Base-by-base conservation (phyloP, 2,329 filamentous ascomycete species). In the Sporothrix humicola region DNA sequence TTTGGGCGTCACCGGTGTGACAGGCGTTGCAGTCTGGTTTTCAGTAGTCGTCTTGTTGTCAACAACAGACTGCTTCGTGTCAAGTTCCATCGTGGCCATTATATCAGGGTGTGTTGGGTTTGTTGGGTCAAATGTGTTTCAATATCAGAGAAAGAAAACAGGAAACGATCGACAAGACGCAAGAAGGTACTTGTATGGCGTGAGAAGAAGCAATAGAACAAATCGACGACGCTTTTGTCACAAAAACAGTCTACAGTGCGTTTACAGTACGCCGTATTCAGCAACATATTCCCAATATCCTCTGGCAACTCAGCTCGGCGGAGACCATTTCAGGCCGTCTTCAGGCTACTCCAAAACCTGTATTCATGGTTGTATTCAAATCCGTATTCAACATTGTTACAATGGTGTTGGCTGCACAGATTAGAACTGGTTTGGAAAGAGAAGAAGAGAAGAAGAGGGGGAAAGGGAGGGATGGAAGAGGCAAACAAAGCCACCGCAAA, bases 401-500 rank as follows among this genome's bases (percentile, higher is more conserved):
- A 66, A 66, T 66, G 42, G 15, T 12, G 42, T 44, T 44, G 61
- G 7, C n/a, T 20, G 48, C 42, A 7, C 12, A 52, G 46, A 46
- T 26, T 26, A 17, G 61, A 56, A 37, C 31, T 37, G 31, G 31
- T 37, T 37, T 37, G 31, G 31, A 37, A 56, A 56, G 52, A 26
- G 52, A 10, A 23, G 52, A 56, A 56, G 20, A n/a, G 52, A 26
- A 8, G 46, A 9, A 37, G 26, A 66, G 7, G 42, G 5, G 20
- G 17, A 15, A 52, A 13, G 61, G 37, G 37, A 37, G 23, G 23
- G 44, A 50, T 9, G 23, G 10, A 23, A 23, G 10, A 68, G 44
- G 46, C 46, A 52, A 20, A 52, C 65, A 68, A 68, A 52, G 46
- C 65, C 10, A 26, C 58, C 46, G 37, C 70, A 72, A 54, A 72